phyloP scores from a whole-genome alignment of 2,329 filamentous ascomycete genomes.

The Cercospora zeae-maydis region DNA sequence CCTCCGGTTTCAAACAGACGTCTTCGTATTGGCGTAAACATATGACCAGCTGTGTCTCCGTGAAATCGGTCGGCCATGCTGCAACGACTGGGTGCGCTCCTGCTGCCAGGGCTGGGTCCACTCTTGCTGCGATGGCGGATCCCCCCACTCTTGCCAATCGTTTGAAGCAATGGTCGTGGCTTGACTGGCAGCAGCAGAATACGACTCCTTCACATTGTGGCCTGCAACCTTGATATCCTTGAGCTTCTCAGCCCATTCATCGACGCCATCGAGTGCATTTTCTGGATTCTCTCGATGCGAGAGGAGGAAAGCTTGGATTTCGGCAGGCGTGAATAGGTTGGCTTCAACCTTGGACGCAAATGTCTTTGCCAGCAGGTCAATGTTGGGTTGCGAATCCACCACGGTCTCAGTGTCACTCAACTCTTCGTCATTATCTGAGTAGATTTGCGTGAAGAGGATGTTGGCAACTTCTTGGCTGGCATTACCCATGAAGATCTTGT shows the following conservation, averaged over 20 bases:
- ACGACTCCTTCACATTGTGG: conserved; percentile 18
- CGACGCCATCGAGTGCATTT: conserved; percentile 42
- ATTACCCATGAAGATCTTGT: conserved; percentile 58
- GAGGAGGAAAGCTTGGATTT: conserved; percentile 51
- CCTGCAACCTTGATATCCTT: conserved; percentile 13
- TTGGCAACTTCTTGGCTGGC: conserved; percentile 38
- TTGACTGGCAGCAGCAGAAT: background rate
- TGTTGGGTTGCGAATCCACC: background rate
- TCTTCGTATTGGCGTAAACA: background rate
- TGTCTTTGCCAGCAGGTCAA: conserved; percentile 40
- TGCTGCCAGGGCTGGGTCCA: too few relatives aligned
- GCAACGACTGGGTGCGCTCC: background rate
- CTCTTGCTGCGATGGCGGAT: too few relatives aligned
- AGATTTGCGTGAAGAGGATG: conserved; percentile 41
- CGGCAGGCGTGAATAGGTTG: conserved; percentile 46
- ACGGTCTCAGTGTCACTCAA: background rate
- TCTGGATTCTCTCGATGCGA: conserved; percentile 45
- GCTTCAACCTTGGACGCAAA: conserved; percentile 47
- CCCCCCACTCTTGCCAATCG: background rate
- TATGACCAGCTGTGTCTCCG: conserved; percentile 1
- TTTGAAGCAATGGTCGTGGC: background rate
- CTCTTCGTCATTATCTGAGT: conserved; percentile 10
- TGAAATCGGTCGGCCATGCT: background rate
- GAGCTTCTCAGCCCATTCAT: conserved; percentile 38
- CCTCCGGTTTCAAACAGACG: background rate